Conservation (phyloP, 1,284 basidiomycete species). For the Takashimella tepidaria region DNA sequence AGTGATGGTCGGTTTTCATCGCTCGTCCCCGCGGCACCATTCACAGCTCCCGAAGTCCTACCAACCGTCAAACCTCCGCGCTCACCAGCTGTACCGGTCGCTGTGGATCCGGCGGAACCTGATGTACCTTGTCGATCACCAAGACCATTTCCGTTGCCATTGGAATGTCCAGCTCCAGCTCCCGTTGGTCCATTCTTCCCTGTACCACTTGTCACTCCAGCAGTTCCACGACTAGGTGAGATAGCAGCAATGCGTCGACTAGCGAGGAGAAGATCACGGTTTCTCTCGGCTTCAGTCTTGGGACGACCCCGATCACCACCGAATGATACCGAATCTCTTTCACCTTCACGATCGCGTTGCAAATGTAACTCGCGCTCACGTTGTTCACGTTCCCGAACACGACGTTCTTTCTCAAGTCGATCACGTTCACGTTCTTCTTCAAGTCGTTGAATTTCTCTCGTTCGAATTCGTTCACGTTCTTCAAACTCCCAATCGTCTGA, state of each 20-base stretch:
- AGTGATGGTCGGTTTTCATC: neutral
- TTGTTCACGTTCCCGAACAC: conserved; percentile 26
- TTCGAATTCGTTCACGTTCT: conserved; percentile 36
- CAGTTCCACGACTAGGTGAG: conserved; percentile 18
- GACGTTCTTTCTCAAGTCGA: conserved; percentile 31
- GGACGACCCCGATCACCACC: neutral
- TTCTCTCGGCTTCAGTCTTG: conserved; percentile 29
- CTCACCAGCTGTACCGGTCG: conserved; percentile 2
- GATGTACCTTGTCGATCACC: conserved; percentile 1
- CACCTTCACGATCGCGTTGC: neutral
- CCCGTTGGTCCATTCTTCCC: neutral
- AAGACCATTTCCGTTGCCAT: neutral
- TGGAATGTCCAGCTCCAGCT: neutral
- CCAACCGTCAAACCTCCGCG: conserved; percentile 1
- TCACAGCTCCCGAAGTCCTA: conserved; percentile 7
- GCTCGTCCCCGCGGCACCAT: neutral
- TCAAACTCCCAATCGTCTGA: conserved; percentile 42
- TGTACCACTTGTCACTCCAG: no score
- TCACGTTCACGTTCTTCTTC: conserved; percentile 40
- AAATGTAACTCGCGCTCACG: conserved; percentile 12
- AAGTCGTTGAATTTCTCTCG: conserved; percentile 36
- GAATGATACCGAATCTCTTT: conserved; percentile 3
- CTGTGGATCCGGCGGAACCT: conserved; percentile 1
- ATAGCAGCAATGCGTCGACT: conserved; percentile 26
- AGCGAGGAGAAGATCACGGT: conserved; percentile 34